Conservation (phyloP, 306 rosid genomes). For the Sphenostylis stenocarpa region DNA sequence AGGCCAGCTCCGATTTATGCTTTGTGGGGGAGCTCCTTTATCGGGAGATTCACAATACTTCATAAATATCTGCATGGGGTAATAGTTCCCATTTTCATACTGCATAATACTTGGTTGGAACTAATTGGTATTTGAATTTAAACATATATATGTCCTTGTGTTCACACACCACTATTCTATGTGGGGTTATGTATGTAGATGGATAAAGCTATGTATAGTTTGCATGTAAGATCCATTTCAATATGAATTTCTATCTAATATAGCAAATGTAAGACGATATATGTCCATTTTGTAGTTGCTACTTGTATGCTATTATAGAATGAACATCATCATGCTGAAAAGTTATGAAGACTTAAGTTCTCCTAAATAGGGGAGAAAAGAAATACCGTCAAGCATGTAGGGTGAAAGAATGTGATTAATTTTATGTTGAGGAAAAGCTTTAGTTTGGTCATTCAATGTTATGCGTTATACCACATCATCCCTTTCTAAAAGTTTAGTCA, state of each 20-base stretch:
- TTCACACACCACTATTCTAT: neutral
- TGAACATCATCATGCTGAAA: neutral
- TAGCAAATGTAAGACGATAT: neutral
- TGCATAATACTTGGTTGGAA: conserved; percentile 22
- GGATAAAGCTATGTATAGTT: neutral
- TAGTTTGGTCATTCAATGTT: neutral
- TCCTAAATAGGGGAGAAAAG: neutral
- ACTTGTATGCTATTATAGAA: neutral
- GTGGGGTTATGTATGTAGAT: neutral
- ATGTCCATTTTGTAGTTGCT: neutral
- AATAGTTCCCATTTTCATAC: conserved; percentile 27
- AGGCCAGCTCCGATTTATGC: conserved; percentile 70
- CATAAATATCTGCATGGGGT: conserved; percentile 94
- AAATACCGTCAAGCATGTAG: neutral
- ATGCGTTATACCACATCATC: neutral
- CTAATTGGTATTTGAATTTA: neutral
- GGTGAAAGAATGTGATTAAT: neutral
- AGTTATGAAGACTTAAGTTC: neutral
- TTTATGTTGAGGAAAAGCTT: neutral
- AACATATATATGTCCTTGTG: neutral
- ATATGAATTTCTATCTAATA: neutral
- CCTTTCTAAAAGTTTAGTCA: neutral
- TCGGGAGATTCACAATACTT: conserved; percentile 81
- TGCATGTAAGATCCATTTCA: neutral
- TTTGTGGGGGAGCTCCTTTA: conserved; percentile 95